phyloP scores from a whole-genome alignment of 2,329 filamentous ascomycete species.

The Lachnellula willkommii region DNA sequence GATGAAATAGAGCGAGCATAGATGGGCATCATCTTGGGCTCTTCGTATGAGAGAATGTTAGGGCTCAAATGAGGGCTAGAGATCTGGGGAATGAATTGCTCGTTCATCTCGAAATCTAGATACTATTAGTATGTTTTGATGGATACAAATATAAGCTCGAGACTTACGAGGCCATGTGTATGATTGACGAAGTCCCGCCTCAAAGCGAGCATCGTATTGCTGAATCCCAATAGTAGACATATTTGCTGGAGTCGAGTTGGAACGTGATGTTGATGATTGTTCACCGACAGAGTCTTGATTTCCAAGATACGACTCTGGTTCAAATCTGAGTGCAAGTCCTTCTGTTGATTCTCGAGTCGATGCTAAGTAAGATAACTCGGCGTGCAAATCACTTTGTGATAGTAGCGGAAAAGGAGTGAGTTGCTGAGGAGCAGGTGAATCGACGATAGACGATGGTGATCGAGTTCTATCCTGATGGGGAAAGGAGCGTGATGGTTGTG shows the following conservation, averaged over 20 bases:
- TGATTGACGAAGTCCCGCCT: slow-evolving; percentile 25
- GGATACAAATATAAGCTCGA: not conserved
- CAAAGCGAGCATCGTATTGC: slow-evolving; percentile 29
- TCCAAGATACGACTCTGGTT: slow-evolving; percentile 21
- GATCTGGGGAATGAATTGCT: slow-evolving; percentile 27
- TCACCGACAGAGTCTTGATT: slow-evolving; percentile 10
- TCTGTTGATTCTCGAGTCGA: slow-evolving; percentile 22
- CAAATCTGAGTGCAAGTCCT: slow-evolving; percentile 23
- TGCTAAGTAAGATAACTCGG: slow-evolving; percentile 26
- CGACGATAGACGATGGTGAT: slow-evolving; percentile 20
- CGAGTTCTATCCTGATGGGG: slow-evolving; percentile 16
- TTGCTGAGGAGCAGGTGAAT: slow-evolving; percentile 23
- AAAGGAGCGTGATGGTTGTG: slow-evolving; percentile 19
- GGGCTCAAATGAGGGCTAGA: slow-evolving; percentile 22
- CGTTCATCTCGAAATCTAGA: slow-evolving; percentile 28
- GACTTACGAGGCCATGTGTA: slow-evolving; percentile 32
- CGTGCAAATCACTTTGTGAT: slow-evolving; percentile 25
- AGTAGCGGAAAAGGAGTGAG: slow-evolving; percentile 27
- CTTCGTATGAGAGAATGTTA: slow-evolving; percentile 27
- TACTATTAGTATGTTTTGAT: slow-evolving; percentile 13
- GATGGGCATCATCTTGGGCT: slow-evolving; percentile 28
- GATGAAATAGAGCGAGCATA: slow-evolving; percentile 39
- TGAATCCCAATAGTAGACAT: slow-evolving; percentile 32
- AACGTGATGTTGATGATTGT: slow-evolving; percentile 17
- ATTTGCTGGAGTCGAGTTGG: slow-evolving; percentile 24